phyloP scores from a whole-genome alignment of 768 basidiomycete species.

The Agrocybe pediades region DNA sequence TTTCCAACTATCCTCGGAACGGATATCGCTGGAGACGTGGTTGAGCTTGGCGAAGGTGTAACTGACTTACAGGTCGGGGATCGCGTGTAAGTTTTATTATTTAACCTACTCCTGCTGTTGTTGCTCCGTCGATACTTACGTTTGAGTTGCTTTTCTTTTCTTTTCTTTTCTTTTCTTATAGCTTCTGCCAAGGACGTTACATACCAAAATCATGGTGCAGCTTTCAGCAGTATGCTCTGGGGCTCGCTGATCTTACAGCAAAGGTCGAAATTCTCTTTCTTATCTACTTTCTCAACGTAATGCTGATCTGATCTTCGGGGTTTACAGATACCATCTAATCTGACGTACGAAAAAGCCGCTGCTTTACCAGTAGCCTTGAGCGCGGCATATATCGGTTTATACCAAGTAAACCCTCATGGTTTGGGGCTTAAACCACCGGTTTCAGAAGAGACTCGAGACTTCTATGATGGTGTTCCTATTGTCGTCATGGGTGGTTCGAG shows the following conservation, averaged over 20 bases:
- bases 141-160: background rate
- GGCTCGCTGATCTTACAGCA: slow-evolving; percentile 37
- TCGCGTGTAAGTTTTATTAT: slow-evolving; percentile 42
- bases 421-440: slow-evolving; percentile 40
- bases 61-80: slow-evolving; percentile 51
- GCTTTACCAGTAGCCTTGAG: slow-evolving; percentile 49
- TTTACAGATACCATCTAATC: slow-evolving; percentile 34
- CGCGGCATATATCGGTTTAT: slow-evolving; percentile 51
- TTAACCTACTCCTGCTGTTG: too few species aligned
- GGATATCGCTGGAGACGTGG: slow-evolving; percentile 55
- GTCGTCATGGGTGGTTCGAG: slow-evolving; percentile 19
- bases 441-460: slow-evolving; percentile 27
- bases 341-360: slow-evolving; percentile 43
- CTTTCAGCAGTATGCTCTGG: slow-evolving; percentile 49
- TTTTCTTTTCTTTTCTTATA: slow-evolving; percentile 11
- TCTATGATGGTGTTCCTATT: slow-evolving; percentile 45
- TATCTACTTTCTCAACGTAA: background rate
- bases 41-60: slow-evolving; percentile 53
- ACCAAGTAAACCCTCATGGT: slow-evolving; percentile 37
- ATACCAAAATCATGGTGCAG: slow-evolving; percentile 34
- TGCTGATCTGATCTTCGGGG: too few species aligned
- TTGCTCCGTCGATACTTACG: too few species aligned
- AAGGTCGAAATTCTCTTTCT: slow-evolving; percentile 30
- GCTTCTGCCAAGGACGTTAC: slow-evolving; percentile 42
- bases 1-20: slow-evolving; percentile 48